Conservation (phyloP, 208 protist genomes). For the Crithidia sp. region DNA sequence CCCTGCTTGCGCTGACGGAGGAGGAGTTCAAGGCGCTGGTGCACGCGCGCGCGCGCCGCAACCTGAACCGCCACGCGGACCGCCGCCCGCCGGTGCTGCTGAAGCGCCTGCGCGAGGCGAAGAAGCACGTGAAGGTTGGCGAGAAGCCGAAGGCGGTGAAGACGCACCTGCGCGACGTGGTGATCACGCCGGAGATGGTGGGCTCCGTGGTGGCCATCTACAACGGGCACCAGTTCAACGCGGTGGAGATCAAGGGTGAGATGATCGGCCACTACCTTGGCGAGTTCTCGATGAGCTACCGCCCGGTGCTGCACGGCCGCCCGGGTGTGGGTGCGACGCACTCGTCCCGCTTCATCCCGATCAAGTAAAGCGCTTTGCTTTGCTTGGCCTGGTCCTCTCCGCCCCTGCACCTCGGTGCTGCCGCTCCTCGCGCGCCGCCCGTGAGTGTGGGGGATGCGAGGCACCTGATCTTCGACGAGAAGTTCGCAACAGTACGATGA, state of each 20-base stretch:
- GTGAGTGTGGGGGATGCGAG: too few relatives aligned
- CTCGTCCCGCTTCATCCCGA: conserved; percentile 93
- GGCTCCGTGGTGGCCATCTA: conserved; percentile 99
- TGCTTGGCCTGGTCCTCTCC: not conserved
- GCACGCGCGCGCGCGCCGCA: conserved; percentile 93
- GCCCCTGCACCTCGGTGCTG: not conserved
- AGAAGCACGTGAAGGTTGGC: conserved; percentile 94
- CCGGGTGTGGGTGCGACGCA: conserved; percentile 99
- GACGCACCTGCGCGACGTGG: conserved; percentile 99
- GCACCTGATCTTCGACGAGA: too few relatives aligned
- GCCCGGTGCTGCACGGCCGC: conserved; percentile 98
- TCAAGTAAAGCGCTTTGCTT: conserved; percentile 35
- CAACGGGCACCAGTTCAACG: conserved; percentile 99
- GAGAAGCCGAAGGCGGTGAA: conserved; percentile 99
- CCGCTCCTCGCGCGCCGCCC: not conserved
- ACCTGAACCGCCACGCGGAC: conserved; percentile 94
- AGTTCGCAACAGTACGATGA: too few relatives aligned
- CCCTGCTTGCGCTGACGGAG: conserved; percentile 93
- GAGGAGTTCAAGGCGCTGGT: conserved; percentile 96
- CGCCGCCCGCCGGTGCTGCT: conserved; percentile 94
- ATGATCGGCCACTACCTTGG: conserved; percentile 99
- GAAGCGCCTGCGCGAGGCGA: conserved; percentile 97
- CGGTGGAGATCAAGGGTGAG: conserved; percentile 99
- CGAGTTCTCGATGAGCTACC: conserved; percentile 99
- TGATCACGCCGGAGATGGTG: conserved; percentile 99